A percentile compares a stretch with the other conserved stretches of the same genome.
phyloP scores from a whole-genome alignment of 768 basidiomycete species.

The Podaxis carcinomalis region DNA sequence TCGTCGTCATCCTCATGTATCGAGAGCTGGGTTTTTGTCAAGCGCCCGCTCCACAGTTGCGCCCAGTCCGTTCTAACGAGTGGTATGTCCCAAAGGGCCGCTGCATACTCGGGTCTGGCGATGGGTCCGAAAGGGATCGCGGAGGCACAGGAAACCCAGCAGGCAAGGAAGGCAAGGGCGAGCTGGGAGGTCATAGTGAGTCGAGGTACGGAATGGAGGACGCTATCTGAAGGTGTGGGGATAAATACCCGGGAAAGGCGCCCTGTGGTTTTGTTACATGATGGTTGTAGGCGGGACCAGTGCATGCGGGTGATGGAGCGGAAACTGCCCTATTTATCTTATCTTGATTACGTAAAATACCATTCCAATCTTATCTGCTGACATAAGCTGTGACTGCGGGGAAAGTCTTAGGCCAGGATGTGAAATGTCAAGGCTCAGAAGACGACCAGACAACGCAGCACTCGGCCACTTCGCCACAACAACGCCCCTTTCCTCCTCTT shows the following conservation, averaged over 20 bases:
- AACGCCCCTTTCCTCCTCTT: neutral
- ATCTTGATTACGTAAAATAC: neutral
- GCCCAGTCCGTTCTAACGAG: neutral
- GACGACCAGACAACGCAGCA: neutral
- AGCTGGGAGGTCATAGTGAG: neutral
- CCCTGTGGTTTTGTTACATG: neutral
- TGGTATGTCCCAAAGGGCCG: neutral
- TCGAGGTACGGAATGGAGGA: neutral
- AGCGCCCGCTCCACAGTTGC: neutral
- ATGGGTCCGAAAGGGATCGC: neutral
- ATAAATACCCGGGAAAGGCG: neutral
- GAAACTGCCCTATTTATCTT: neutral
- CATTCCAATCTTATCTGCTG: neutral
- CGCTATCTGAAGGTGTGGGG: neutral
- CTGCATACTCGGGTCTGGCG: neutral
- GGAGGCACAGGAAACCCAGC: neutral
- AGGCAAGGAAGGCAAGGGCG: neutral
- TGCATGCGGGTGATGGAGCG: neutral
- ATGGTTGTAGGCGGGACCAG: neutral
- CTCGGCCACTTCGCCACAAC: neutral
- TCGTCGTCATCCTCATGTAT: neutral
- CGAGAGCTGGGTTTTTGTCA: neutral
- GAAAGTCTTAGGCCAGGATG: neutral
- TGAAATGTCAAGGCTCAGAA: neutral
- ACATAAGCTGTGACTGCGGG: neutral